Evolutionary conservation across 169 alveolate species (phyloP).

Genomic region (Amoebophrya sp.): DNA sequence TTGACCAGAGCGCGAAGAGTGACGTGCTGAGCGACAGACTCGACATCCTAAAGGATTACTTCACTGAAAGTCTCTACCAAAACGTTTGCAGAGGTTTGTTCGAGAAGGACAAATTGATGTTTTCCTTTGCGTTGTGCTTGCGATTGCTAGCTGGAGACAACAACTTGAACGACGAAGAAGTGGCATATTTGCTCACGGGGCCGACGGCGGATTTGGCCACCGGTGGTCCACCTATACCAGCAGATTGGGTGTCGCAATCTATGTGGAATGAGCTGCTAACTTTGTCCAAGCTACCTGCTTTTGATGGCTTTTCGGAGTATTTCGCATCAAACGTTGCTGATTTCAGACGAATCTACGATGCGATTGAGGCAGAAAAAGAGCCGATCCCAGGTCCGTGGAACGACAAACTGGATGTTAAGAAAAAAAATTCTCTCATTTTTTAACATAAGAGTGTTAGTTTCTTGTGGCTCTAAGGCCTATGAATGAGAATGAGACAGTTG

Average conservation of each 20-base stretch:
- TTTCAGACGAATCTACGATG: slow-evolving; percentile 71
- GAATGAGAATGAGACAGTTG: not conserved
- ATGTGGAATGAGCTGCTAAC: slow-evolving; percentile 80
- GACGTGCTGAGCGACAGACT: slow-evolving; percentile 69
- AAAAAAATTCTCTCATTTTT: not conserved
- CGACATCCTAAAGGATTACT: slow-evolving; percentile 68
- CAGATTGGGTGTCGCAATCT: slow-evolving; percentile 77
- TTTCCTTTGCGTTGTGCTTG: slow-evolving; percentile 74
- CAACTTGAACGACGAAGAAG: slow-evolving; percentile 69
- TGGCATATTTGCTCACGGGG: slow-evolving; percentile 85
- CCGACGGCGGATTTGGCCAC: slow-evolving; percentile 72
- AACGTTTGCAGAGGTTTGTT: slow-evolving; percentile 73
- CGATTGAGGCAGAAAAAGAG: slow-evolving; percentile 73
- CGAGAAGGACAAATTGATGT: slow-evolving; percentile 65
- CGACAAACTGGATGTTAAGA: slow-evolving; percentile 38
- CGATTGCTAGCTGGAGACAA: slow-evolving; percentile 68
- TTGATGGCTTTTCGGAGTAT: slow-evolving; percentile 70
- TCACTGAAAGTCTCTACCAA: slow-evolving; percentile 75
- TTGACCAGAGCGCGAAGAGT: slow-evolving; percentile 51
- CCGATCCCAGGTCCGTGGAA: slow-evolving; percentile 83
- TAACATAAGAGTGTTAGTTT: not conserved
- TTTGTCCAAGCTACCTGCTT: slow-evolving; percentile 64
- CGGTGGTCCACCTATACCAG: slow-evolving; percentile 64
- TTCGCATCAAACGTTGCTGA: slow-evolving; percentile 62
- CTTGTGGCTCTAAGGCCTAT: not conserved